Percentiles rank a stretch among this genome's conserved stretches.
Conservation (phyloP, 2,329 filamentous ascomycete species). For the Nemania sp. region DNA sequence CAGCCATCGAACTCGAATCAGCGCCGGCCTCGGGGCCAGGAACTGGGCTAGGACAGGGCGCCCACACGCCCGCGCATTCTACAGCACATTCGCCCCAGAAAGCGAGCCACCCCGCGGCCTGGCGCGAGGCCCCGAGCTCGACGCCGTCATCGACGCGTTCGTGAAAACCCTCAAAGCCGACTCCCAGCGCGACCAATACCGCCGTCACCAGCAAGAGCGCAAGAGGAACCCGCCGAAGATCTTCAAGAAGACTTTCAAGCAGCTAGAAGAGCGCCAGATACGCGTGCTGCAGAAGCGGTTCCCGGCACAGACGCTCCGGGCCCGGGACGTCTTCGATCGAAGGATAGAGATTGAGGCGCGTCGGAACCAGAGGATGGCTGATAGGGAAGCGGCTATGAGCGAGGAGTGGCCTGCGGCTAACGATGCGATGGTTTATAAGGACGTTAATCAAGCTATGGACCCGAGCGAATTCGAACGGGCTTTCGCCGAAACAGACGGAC, state of each 20-base stretch:
- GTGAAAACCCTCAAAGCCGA: constrained; percentile 29
- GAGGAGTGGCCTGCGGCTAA: not conserved
- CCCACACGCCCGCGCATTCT: constrained; percentile 25
- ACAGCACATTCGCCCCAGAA: constrained; percentile 11
- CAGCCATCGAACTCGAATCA: constrained; percentile 5
- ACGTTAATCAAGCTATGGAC: constrained; percentile 8
- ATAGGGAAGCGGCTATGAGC: not conserved
- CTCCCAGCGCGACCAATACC: constrained; percentile 31
- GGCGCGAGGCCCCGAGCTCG: constrained; percentile 25
- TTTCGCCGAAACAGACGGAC: constrained; percentile 1
- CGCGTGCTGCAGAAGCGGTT: constrained; percentile 24
- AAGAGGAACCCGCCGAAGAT: constrained; percentile 18
- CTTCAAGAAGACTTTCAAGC: constrained; percentile 14
- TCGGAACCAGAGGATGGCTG: not conserved
- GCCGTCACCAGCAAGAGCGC: constrained; percentile 34
- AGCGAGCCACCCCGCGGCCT: not conserved
- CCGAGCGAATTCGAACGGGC: constrained; percentile 15
- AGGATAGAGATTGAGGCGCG: constrained; percentile 30
- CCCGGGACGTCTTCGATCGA: constrained; percentile 22
- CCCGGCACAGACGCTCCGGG: constrained; percentile 27
- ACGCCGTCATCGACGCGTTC: constrained; percentile 39
- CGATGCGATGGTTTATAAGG: not conserved
- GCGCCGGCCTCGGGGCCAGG: constrained; percentile 6
- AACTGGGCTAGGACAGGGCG: not conserved
- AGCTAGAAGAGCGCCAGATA: constrained; percentile 4